These are phyloP conservation scores for Carex cristatella DNA, from an alignment of 176 grass and related monocot genomes.

Conservation along the genomic window DNA sequence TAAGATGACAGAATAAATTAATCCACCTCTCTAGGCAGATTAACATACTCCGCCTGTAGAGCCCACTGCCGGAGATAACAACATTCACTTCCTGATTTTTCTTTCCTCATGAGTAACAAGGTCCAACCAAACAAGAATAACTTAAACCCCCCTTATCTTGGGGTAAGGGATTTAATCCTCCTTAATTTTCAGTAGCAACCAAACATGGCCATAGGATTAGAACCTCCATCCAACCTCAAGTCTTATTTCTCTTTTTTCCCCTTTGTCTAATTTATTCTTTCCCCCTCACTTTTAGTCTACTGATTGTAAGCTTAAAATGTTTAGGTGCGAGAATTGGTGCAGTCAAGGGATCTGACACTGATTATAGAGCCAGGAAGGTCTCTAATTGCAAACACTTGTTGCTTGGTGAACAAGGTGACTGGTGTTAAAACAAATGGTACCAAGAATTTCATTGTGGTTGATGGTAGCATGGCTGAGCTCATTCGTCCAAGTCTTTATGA, in stretches of 20 bases:
- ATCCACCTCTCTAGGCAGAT: too few relatives aligned
- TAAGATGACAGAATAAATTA: too few relatives aligned
- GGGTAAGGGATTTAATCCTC: too few relatives aligned
- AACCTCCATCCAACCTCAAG: background rate
- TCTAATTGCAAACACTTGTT: conserved; percentile 91
- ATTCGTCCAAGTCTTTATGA: conserved; percentile 98
- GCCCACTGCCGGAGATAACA: too few relatives aligned
- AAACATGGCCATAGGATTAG: background rate
- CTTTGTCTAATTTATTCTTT: background rate
- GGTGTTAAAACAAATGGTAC: conserved; percentile 97
- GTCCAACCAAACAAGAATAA: too few relatives aligned
- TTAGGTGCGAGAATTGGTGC: conserved; percentile 87
- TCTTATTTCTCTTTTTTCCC: background rate
- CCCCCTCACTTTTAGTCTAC: conserved; percentile 14
- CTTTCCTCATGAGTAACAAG: too few relatives aligned
- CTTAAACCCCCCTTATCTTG: too few relatives aligned
- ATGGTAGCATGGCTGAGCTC: conserved; percentile 97
- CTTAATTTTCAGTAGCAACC: too few relatives aligned
- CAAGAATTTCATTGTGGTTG: conserved; percentile 93
- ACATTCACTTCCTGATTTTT: too few relatives aligned
- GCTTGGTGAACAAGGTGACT: conserved; percentile 78
- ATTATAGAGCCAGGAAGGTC: conserved; percentile 97
- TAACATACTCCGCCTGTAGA: too few relatives aligned
- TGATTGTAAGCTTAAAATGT: conserved; percentile 20
- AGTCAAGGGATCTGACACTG: conserved; percentile 73